Evolutionary conservation across 1,284 basidiomycete species (phyloP), one percentile per base, ranked within the genome.

Genomic region (Cryptococcus hybrid): DNA sequence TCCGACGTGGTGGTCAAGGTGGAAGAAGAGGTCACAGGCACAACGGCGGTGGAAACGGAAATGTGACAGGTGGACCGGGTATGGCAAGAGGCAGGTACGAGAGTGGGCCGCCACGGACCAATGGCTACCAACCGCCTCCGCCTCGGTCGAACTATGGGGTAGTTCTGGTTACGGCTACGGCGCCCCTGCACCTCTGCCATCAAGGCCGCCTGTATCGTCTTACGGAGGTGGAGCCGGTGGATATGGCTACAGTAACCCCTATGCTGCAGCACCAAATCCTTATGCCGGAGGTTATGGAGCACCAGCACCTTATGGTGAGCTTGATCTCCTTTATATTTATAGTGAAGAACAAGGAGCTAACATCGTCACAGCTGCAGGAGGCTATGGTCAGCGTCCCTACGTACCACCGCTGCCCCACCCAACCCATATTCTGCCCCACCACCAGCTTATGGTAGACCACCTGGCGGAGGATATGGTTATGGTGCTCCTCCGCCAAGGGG

Each of bases 1-100:
- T 84, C 1, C 75, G 82, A 24, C 71, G 82, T 2, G 83, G 82
- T 1, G 62, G 60, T 43, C 24, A 45, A 8, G 61, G 54, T 4
- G 8, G 60, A 39, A 47, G 56, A 30, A 53, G 62, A 36, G 50
- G 62, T 35, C 36, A 47, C 39, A 54, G 59, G 35, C 55, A 60
- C 34, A 48, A 63, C 46, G 57, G 61, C 39, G 52, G 64, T 42
- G 47, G 57, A 30, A 46, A 57, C 48, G 54, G 50, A 15, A 43
- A 60, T 15, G 47, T 51, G 8, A 50, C 52, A 3, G 56, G 63
- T 40, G 67, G 67, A 46, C 64, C 62, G 3, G 65, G 64, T 38
- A 62, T 64, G 61, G 54, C 34, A 11, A 51, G 61, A 38, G 55
- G 58, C 7, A 57, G 56, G 40, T 58, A 55, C 38, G 40, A 55